Evolutionary conservation across 2,329 filamentous ascomycete genomes (phyloP), one percentile per base, ranked within the genome.

Genomic region (Colletotrichum sansevieriae): DNA sequence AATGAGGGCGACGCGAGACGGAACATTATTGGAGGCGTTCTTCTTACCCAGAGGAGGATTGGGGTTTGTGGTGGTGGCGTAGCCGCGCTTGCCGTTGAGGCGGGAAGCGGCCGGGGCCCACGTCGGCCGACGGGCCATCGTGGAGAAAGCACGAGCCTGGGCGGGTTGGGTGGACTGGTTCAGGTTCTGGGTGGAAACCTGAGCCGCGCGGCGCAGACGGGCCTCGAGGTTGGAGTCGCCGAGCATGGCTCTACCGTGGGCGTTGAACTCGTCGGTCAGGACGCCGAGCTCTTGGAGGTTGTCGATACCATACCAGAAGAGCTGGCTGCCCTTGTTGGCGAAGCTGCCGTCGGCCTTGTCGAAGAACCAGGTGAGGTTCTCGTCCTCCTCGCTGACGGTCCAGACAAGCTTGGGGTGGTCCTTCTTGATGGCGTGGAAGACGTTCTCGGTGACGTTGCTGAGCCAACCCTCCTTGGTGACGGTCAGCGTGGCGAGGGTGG

Each of bases 331-430:
- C 73, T 93, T 90, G 64, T 91, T 90, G 71, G 92, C 93, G 75
- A 98, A 88, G 80, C 93, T 97, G 65, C 96, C 95, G 74, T 98
- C 94, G 10, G 95, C 92, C 86, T 97, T 97, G 81, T 97, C 95
- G 74, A 97, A 97, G 85, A 98, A 98, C 96, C 95, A 98, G 11
- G 94, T 95, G 75, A 98, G 85, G 79, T 98, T 98, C 86, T 98
- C 95, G 75, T 98, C 95, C 73, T 97, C 92, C 76, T 95, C 92
- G 83, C 93, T 95, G 70, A 98, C 95, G n/a, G 94, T 97, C 95
- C 95, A 99, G 72, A 94, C 92, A 72, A 98, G 86, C 82, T 92
- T 94, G 63, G 94, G 90, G 79, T 95, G 92, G 77, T 98, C 95
- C 81, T 97, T 97, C 86, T 95, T 97, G 79, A 98, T 92, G 71